Base-by-base conservation (phyloP, 1,284 basidiomycete species). In the Cerioporus squamosus region DNA sequence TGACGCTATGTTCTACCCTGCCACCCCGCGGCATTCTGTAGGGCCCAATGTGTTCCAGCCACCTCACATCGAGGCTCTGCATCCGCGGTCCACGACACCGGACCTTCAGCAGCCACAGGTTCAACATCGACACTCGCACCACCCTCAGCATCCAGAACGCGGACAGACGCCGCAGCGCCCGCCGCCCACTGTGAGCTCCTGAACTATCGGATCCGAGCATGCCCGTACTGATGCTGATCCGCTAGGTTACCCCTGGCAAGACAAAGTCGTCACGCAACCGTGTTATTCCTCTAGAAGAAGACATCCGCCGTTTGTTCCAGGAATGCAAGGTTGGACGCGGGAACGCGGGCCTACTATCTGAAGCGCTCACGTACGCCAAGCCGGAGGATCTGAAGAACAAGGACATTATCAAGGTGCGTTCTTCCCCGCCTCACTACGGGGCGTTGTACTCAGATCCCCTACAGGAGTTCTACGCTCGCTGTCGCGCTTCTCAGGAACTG, bases 311-410 rank as follows among this genome's bases (percentile, higher is more conserved):
- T 12, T 71, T 94, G 50, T 86, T 90, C 68, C 86, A 91, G 66
- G 91, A 94, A 68, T 93, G 91, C 72, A 85, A 85, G 64, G 83
- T 92, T 53, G 91, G 87, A 7, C 79, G 80, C 46, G 87, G 86
- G 7, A 93, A 93, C 65, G 90, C 91, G 0, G 71, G 75, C 40
- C 59, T 94, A 8, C 75, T 94, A 3, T 81, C 82, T 8, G 83
- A 93, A 66, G 80, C 88, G 0, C 75, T 93, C 40, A 78, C 81
- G 2, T 83, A 81, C 54, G 83, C 88, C 2, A 84, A 78, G 58
- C 88, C 89, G 0, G 85, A 90, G 55, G 84, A 89, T 50, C 70
- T 92, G 60, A 81, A 77, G 60, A 77, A 74, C 65, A 82, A 76
- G 54, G 77, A 81, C 23, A 76, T 93, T 44, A 90, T 92, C 68